Evolutionary conservation across 2,329 filamentous ascomycete genomes (phyloP), one percentile per base, ranked within the genome.

Genomic region (Aspergillus pseudoviridinutans): DNA sequence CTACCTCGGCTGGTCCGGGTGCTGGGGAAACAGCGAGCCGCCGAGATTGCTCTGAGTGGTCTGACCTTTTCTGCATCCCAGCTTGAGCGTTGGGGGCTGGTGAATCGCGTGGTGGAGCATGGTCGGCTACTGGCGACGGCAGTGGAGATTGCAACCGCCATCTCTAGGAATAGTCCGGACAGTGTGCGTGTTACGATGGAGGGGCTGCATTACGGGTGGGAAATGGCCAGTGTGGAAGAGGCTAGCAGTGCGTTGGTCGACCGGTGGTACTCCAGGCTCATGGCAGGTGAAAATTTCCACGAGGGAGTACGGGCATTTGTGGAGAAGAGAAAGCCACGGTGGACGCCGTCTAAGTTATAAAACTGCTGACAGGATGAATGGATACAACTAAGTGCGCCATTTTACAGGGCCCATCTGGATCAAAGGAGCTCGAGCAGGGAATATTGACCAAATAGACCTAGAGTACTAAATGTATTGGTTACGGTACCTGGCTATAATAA

Each of bases 231-330:
- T n/a, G 87, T 86, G 0, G 83, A 86, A 70, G 79, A 82, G 57
- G 87, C 76, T 5, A 89, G 85, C 32, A 78, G 78, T 60, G 68
- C 82, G 53, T 68, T 88, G 52, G 79, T 81, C 9, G 78, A 83
- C 58, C 80, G 81, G 1, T 82, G 86, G 77, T 89, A 84, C 66
- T 74, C 74, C 47, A 76, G 75, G 51, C 79, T 92, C 50, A 79
- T 87, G 56, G 80, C 76, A 1, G 87, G 84, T 0, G 85, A 87
- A 57, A 92, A 92, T 70, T 86, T 90, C 76, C 81, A 80, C 49
- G 89, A 92, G 74, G 90, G 89, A 0, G 80, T 92, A 22, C 77
- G 74, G 73, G 89, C 88, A 60, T 92, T 92, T 77, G 85, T 88
- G 25, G 88, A 92, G 80, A 90, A 86, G 78, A 78, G 88, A 66